Conservation (phyloP, 192 early-diverging fungal genomes). For the Glomus cerebriforme region DNA sequence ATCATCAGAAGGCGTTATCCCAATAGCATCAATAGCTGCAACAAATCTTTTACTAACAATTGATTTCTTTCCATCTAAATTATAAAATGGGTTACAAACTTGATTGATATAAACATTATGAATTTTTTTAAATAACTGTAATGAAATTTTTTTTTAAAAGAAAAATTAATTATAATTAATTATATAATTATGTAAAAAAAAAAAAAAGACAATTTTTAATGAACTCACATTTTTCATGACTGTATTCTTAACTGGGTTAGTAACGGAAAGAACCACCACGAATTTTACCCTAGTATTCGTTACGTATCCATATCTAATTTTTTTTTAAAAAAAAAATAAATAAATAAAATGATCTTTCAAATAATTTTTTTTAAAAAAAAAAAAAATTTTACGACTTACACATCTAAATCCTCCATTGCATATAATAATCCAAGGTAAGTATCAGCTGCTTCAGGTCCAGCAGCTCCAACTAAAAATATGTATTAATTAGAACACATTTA, state of each 20-base stretch:
- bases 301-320: conserved; percentile 77
- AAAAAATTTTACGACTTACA: conserved; percentile 51
- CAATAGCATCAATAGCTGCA: conserved; percentile 60
- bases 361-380: background rate
- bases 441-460: conserved; percentile 69
- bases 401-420: conserved; percentile 86
- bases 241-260: conserved; percentile 75
- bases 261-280: conserved; percentile 66
- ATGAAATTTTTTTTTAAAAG: background rate
- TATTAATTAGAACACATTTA: background rate
- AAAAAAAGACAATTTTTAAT: too few species aligned
- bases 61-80: conserved; percentile 58
- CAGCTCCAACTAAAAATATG: conserved; percentile 17
- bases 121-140: conserved; percentile 75
- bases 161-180: too few species aligned
- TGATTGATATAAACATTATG: conserved; percentile 81
- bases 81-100: conserved; percentile 87
- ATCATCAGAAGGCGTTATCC: conserved; percentile 28
- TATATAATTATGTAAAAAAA: background rate
- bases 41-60: conserved; percentile 58
- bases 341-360: background rate
- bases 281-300: conserved; percentile 86
- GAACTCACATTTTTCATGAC: conserved; percentile 75
- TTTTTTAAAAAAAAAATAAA: background rate
- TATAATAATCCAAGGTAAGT: conserved; percentile 87